A percentile compares a stretch with the other conserved stretches of the same genome.
phyloP scores from a whole-genome alignment of 2,329 filamentous ascomycete species.

The Verticillium dahliae region DNA sequence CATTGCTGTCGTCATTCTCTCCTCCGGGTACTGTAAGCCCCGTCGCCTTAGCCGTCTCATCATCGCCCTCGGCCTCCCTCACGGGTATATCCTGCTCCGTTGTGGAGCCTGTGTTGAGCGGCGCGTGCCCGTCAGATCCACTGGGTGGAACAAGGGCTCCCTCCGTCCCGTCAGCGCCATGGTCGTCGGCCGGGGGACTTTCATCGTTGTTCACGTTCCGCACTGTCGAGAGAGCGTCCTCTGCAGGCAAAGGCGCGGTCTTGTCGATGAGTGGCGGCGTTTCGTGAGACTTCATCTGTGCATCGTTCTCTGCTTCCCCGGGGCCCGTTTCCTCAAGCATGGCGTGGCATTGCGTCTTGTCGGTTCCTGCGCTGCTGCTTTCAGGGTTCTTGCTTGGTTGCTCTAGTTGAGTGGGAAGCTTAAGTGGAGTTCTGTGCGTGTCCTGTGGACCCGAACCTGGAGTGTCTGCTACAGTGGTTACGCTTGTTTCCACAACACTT shows the following conservation, averaged over 20 bases:
- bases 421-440: no score
- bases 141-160: not conserved
- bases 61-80: not conserved
- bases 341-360: not conserved
- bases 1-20: conserved; percentile 5
- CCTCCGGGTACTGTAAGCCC: conserved; percentile 13
- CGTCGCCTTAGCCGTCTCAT: conserved; percentile 3
- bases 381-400: no score
- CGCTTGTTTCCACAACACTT: not conserved
- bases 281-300: not conserved
- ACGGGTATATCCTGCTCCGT: not conserved
- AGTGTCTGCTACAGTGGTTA: not conserved
- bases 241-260: not conserved
- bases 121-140: not conserved
- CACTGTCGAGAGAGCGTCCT: not conserved
- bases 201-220: not conserved
- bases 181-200: not conserved
- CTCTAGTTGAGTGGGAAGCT: no score
- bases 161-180: not conserved
- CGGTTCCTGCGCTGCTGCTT: no score
- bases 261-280: not conserved
- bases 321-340: not conserved
- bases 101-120: not conserved
- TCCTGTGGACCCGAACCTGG: not conserved
- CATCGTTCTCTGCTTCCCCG: not conserved